phyloP scores from a whole-genome alignment of 2,329 filamentous ascomycete species.

The Pseudogymnoascus sp. region DNA sequence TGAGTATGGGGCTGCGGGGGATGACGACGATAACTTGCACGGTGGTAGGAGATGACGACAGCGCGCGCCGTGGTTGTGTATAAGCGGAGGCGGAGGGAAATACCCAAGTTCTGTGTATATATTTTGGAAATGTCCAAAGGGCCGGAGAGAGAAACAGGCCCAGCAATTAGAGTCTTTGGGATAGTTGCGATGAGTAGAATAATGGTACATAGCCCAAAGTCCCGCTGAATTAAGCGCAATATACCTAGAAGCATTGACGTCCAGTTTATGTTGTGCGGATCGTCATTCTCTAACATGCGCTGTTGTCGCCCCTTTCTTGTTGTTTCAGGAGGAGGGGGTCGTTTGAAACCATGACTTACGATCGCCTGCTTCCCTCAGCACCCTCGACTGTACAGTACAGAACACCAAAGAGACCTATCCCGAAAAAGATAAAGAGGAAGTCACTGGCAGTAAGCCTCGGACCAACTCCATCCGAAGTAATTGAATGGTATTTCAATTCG shows the following conservation, averaged over 20 bases:
- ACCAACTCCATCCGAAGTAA: neutral
- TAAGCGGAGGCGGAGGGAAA: neutral
- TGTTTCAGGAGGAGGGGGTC: neutral
- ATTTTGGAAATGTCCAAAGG: neutral
- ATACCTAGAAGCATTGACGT: neutral
- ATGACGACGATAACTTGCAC: neutral
- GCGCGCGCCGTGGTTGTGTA: too few relatives aligned
- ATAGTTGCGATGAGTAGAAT: neutral
- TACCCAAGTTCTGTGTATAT: neutral
- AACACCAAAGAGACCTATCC: neutral
- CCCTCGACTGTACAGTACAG: too few relatives aligned
- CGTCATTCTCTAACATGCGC: too few relatives aligned
- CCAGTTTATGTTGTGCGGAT: neutral
- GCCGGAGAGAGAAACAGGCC: neutral
- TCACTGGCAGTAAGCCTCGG: neutral
- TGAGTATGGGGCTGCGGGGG: neutral
- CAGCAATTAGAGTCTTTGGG: neutral
- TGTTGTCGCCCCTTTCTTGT: neutral
- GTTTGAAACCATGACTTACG: neutral
- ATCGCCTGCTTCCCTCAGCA: neutral
- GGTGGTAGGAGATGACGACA: neutral
- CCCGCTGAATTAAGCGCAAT: neutral
- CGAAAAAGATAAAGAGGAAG: neutral
- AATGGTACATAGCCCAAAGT: neutral
- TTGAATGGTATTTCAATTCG: neutral